These are phyloP conservation scores for Boletus albobrunnescens DNA, from an alignment of 1,284 basidiomycete species.

Conservation along the genomic window DNA sequence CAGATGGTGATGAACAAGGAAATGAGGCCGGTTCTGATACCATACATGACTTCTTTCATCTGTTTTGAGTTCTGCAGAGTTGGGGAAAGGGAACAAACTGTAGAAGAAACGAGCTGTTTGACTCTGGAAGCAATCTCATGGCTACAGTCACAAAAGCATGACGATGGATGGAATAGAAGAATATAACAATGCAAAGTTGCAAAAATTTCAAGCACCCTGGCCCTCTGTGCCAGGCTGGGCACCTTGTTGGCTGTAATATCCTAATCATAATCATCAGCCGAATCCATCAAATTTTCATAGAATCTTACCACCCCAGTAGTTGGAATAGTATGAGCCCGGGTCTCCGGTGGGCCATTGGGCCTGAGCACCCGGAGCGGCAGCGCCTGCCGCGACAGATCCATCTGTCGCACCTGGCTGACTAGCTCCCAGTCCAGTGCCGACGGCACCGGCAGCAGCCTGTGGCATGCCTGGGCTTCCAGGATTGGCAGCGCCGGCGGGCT, in stretches of 20 bases:
- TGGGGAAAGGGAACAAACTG: slow-evolving; percentile 19
- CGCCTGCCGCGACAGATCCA: slow-evolving; percentile 41
- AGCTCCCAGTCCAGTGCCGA: slow-evolving; percentile 53
- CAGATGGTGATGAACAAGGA: slow-evolving; percentile 21
- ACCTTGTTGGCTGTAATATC: slow-evolving; percentile 74
- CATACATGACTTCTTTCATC: slow-evolving; percentile 33
- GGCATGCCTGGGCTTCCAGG: slow-evolving; percentile 63
- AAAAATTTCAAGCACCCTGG: slow-evolving; percentile 50
- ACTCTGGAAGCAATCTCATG: slow-evolving; percentile 25
- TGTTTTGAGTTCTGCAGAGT: slow-evolving; percentile 29
- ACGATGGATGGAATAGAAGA: slow-evolving; percentile 25
- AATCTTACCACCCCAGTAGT: slow-evolving; percentile 76
- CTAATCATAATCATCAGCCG: slow-evolving; percentile 37
- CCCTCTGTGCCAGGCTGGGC: slow-evolving; percentile 60
- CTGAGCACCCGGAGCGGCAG: slow-evolving; percentile 55
- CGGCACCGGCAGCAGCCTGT: slow-evolving; percentile 48
- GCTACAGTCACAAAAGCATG: slow-evolving; percentile 34
- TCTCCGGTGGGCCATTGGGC: slow-evolving; percentile 70
- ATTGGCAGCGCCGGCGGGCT: slow-evolving; percentile 46
- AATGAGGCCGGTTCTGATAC: slow-evolving; percentile 33
- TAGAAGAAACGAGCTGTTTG: slow-evolving; percentile 21
- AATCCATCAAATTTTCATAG: neutral
- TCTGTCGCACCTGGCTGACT: slow-evolving; percentile 57
- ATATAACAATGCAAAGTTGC: slow-evolving; percentile 29
- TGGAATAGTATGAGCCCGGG: slow-evolving; percentile 72